Conservation (phyloP, 176 grass and related monocot genomes). For the Pharus latifolius region DNA sequence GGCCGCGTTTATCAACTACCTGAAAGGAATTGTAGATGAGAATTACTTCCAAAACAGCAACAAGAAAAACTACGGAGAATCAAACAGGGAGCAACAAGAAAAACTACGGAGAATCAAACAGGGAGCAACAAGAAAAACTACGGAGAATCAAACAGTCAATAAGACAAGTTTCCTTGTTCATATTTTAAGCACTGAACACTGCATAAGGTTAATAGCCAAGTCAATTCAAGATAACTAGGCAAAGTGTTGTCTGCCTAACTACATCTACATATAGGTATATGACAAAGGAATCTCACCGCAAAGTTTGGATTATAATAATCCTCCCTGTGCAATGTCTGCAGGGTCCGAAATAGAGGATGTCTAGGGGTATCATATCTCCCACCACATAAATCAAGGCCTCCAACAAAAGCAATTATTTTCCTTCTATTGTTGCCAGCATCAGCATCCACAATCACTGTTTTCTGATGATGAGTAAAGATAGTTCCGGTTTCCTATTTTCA, state of each 20-base stretch:
- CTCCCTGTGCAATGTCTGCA: constrained; percentile 78
- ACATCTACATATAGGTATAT: neutral
- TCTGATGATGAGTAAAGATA: constrained; percentile 94
- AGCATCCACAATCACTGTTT: constrained; percentile 77
- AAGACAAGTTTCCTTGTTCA: neutral
- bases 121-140: neutral
- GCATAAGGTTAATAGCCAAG: neutral
- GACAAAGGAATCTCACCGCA: constrained; percentile 20
- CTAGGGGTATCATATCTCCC: constrained; percentile 78
- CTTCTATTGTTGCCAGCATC: constrained; percentile 54
- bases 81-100: neutral
- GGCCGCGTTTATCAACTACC: constrained; percentile 37
- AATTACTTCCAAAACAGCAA: neutral
- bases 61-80: neutral
- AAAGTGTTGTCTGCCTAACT: neutral
- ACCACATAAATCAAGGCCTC: constrained; percentile 89
- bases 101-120: neutral
- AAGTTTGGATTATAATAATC: constrained; percentile 95
- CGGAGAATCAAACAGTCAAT: neutral
- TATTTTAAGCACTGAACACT: neutral
- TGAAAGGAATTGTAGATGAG: neutral
- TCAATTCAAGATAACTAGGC: neutral
- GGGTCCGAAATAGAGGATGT: constrained; percentile 59
- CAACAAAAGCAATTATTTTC: constrained; percentile 86
- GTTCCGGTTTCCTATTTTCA: constrained; percentile 77